These are phyloP conservation scores for Aspergillus vadensis DNA, from an alignment of 2,329 filamentous ascomycete genomes.

Conservation along the genomic window DNA sequence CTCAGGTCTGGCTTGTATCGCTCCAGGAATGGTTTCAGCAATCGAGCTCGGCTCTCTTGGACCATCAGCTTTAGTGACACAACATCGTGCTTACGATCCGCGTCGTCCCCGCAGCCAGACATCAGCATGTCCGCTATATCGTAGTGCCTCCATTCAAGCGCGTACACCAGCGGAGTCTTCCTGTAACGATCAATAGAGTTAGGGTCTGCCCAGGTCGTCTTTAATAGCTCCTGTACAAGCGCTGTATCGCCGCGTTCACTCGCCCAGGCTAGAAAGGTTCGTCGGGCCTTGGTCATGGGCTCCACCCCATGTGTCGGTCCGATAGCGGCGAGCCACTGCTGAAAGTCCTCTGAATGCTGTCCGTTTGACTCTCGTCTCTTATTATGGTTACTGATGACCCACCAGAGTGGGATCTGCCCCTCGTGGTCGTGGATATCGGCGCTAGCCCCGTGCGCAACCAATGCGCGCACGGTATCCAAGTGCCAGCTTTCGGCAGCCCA, in stretches of 20 bases:
- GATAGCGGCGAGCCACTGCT: constrained; percentile 11
- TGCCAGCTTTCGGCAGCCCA: constrained; percentile 18
- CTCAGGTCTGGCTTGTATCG: constrained; percentile 14
- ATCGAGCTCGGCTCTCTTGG: constrained; percentile 16
- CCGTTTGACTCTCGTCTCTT: neutral
- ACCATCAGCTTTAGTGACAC: constrained; percentile 18
- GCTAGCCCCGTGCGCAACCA: constrained; percentile 10
- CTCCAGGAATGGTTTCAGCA: constrained; percentile 18
- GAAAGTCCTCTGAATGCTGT: constrained; percentile 1
- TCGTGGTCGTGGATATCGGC: constrained; percentile 18
- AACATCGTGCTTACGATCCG: constrained; percentile 7
- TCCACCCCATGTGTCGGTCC: constrained; percentile 12
- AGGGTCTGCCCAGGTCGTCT: constrained; percentile 18
- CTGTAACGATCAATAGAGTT: constrained; percentile 19
- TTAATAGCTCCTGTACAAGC: constrained; percentile 12
- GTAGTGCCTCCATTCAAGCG: constrained; percentile 20
- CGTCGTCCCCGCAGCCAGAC: neutral
- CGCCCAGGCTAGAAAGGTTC: constrained; percentile 21
- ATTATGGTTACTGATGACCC: constrained; percentile 14
- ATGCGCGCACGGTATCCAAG: constrained; percentile 2
- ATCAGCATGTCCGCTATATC: constrained; percentile 17
- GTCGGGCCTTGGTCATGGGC: constrained; percentile 18
- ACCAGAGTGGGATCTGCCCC: constrained; percentile 19
- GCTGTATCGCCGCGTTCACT: constrained; percentile 15
- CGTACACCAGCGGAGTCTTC: constrained; percentile 20